Evolutionary conservation across 2,329 filamentous ascomycete species (phyloP).

Genomic region (Exophiala aquamarina): DNA sequence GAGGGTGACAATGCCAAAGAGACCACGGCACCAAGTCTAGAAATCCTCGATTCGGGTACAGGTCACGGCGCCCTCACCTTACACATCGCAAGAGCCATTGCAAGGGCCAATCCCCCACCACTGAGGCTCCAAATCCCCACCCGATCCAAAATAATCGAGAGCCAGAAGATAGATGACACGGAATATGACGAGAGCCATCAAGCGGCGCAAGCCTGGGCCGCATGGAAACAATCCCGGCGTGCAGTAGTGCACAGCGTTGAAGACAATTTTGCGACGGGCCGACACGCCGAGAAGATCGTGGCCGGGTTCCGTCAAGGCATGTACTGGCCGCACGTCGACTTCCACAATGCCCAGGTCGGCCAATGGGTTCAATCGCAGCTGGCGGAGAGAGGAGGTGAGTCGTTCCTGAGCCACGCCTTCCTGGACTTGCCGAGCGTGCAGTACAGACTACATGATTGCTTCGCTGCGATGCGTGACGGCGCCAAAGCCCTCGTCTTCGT

Average conservation of each 20-base stretch:
- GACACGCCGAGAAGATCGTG: conserved; percentile 64
- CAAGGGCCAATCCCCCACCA: conserved; percentile 60
- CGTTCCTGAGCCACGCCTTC: conserved; percentile 70
- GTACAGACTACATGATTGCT: conserved; percentile 45
- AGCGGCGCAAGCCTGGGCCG: conserved; percentile 40
- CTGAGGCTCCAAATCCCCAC: conserved; percentile 39
- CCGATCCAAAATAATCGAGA: no score
- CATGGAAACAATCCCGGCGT: conserved; percentile 54
- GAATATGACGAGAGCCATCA: no score
- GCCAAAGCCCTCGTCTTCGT: conserved; percentile 70
- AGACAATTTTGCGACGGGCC: conserved; percentile 60
- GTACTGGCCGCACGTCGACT: conserved; percentile 70
- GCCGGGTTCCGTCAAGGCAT: conserved; percentile 67
- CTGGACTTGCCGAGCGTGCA: conserved; percentile 71
- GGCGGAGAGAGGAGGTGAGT: conserved; percentile 34
- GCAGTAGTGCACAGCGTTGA: conserved; percentile 78
- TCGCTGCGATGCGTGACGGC: conserved; percentile 59
- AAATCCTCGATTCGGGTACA: conserved; percentile 81
- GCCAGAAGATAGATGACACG: no score
- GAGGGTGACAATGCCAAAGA: conserved; percentile 25
- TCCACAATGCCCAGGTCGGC: conserved; percentile 67
- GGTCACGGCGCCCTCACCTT: conserved; percentile 80
- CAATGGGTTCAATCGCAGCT: conserved; percentile 56
- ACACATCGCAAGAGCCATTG: conserved; percentile 76
- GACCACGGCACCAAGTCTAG: conserved; percentile 49